Conservation (phyloP, 805 yeast genomes). For the Starmera dryadoides region DNA sequence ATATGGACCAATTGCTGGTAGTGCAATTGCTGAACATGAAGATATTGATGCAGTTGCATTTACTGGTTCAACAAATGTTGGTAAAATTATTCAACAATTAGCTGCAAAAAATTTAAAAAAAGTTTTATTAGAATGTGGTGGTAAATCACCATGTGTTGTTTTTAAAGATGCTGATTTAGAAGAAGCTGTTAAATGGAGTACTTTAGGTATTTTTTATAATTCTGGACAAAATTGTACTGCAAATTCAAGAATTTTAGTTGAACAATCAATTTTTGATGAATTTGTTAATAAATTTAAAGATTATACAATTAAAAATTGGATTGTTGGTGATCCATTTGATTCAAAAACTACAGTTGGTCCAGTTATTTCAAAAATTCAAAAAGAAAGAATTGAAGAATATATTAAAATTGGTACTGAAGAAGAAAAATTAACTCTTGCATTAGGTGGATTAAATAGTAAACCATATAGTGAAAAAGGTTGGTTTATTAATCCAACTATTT, state of each 20-base stretch:
- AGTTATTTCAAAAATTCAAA: constrained; percentile 49
- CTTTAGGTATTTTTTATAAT: constrained; percentile 56
- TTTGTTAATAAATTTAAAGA: constrained; percentile 37
- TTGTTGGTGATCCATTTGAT: constrained; percentile 49
- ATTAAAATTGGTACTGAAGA: constrained; percentile 38
- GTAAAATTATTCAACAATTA: constrained; percentile 51
- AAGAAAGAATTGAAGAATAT: constrained; percentile 41
- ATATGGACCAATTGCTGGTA: constrained; percentile 63
- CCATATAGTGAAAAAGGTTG: constrained; percentile 44
- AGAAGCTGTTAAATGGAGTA: constrained; percentile 63
- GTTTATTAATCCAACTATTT: constrained; percentile 70
- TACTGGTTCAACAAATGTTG: constrained; percentile 64
- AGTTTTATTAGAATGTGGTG: constrained; percentile 67
- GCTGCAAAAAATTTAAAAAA: constrained; percentile 58
- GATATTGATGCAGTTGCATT: constrained; percentile 54
- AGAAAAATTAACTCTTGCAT: constrained; percentile 40
- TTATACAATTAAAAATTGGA: constrained; percentile 41
- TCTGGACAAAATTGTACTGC: constrained; percentile 67
- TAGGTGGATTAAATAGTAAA: constrained; percentile 25
- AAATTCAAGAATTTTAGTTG: constrained; percentile 54
- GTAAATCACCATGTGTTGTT: constrained; percentile 59
- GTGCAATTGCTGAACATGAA: constrained; percentile 53
- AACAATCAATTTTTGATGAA: constrained; percentile 47
- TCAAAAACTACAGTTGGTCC: constrained; percentile 49
- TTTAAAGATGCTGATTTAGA: constrained; percentile 59